A percentile compares a stretch with the other conserved stretches of the same genome.
These are phyloP conservation scores for Athelia sp. DNA, from an alignment of 1,284 basidiomycete species.

Conservation along the genomic window DNA sequence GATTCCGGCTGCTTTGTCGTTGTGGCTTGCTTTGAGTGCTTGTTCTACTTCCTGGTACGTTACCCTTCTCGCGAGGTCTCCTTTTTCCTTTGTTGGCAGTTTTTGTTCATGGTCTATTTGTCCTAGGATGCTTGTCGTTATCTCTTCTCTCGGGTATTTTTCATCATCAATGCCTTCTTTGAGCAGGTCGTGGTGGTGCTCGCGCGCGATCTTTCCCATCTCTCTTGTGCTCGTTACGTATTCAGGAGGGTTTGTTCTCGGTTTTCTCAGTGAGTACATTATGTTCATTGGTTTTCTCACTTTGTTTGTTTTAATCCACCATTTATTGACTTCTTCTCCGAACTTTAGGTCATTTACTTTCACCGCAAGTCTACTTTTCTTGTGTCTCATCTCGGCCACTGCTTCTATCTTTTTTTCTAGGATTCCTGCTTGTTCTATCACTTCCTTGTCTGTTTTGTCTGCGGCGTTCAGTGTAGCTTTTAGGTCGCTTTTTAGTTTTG, in stretches of 20 bases:
- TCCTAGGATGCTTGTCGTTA: not conserved
- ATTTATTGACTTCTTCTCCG: conserved; percentile 1
- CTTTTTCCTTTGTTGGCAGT: not conserved
- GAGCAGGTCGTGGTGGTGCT: conserved; percentile 3
- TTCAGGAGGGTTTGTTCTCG: not conserved
- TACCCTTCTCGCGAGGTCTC: not conserved
- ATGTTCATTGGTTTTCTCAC: not conserved
- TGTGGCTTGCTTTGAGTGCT: not conserved
- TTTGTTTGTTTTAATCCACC: not conserved
- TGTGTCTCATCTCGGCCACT: not conserved
- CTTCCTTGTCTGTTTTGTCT: not conserved
- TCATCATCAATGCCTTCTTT: not conserved
- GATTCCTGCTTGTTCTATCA: not conserved
- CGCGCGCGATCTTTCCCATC: not conserved
- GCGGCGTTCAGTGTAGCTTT: not conserved
- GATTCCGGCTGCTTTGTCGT: conserved; percentile 5
- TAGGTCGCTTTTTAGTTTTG: not conserved
- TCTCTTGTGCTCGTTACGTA: not conserved
- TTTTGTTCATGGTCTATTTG: not conserved
- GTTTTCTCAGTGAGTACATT: not conserved
- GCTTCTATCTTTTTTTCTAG: not conserved
- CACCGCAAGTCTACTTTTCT: not conserved
- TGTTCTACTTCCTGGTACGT: not conserved
- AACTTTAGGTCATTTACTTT: not conserved
- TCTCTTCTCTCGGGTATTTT: not conserved